Evolutionary conservation across 306 rosid species (phyloP).

Genomic region (Vigna nakashimae): DNA sequence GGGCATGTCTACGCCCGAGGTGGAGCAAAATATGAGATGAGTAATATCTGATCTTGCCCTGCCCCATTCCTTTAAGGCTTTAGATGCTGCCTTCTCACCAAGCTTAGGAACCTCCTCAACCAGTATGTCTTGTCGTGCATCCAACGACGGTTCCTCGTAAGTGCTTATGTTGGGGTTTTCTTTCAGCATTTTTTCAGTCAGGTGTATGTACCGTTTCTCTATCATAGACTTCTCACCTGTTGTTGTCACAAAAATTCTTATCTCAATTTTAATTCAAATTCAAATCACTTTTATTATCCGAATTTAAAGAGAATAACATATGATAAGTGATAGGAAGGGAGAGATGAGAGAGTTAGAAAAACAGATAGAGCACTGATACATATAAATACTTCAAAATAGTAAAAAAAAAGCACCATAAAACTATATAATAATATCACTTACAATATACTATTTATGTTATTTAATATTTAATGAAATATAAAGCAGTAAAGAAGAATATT

Average conservation of each 20-base stretch:
- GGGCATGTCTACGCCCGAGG: constrained; percentile 50
- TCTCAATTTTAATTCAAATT: too few relatives aligned
- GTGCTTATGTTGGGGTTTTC: constrained; percentile 49
- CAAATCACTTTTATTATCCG: too few relatives aligned
- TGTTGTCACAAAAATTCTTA: background rate
- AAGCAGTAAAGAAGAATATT: too few relatives aligned
- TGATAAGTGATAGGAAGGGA: too few relatives aligned
- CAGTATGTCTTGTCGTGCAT: constrained; percentile 49
- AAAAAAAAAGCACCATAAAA: too few relatives aligned
- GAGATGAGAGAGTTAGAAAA: too few relatives aligned
- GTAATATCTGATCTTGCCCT: constrained; percentile 49
- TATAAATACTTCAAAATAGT: too few relatives aligned
- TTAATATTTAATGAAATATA: too few relatives aligned
- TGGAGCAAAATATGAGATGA: constrained; percentile 55
- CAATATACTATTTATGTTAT: too few relatives aligned
- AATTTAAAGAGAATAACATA: too few relatives aligned
- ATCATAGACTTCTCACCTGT: constrained; percentile 48
- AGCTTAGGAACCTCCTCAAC: constrained; percentile 50
- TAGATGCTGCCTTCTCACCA: constrained; percentile 53
- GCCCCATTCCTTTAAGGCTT: constrained; percentile 56
- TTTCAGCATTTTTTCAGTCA: constrained; percentile 36
- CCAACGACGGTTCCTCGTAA: constrained; percentile 39
- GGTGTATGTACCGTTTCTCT: constrained; percentile 46
- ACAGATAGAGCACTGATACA: too few relatives aligned
- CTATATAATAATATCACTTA: too few relatives aligned